Evolutionary conservation across 2,329 filamentous ascomycete genomes (phyloP).

Genomic region (Fusarium sp.): DNA sequence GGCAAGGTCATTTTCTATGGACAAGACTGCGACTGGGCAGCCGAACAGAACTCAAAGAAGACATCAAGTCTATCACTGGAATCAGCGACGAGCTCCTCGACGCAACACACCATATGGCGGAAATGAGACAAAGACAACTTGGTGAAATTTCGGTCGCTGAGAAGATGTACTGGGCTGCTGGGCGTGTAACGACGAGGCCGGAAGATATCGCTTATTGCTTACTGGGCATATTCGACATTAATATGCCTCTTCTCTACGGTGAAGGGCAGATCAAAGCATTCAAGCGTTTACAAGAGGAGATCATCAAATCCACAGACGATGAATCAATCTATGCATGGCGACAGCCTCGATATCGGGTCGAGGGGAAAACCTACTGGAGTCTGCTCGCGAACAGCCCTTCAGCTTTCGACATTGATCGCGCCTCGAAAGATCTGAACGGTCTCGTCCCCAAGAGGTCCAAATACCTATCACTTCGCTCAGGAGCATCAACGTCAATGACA

Average conservation of each 20-base stretch:
- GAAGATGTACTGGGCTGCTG: constrained; percentile 48
- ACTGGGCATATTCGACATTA: constrained; percentile 48
- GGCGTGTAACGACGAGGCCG: constrained; percentile 43
- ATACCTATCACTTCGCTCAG: constrained; percentile 41
- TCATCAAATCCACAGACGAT: constrained; percentile 45
- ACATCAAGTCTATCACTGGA: constrained; percentile 32
- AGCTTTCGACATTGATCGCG: constrained; percentile 39
- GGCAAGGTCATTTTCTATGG: constrained; percentile 41
- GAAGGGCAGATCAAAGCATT: constrained; percentile 46
- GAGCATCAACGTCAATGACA: constrained; percentile 32
- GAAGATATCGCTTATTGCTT: constrained; percentile 50
- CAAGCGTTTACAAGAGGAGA: constrained; percentile 45
- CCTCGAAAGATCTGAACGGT: constrained; percentile 30
- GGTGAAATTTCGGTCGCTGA: constrained; percentile 39
- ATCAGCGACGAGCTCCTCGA: constrained; percentile 35
- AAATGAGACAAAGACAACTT: constrained; percentile 6
- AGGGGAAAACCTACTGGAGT: constrained; percentile 40
- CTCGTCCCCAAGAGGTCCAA: constrained; percentile 34
- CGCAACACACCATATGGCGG: constrained; percentile 13
- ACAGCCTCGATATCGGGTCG: constrained; percentile 18
- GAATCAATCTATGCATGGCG: constrained; percentile 47
- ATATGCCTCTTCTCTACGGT: constrained; percentile 50
- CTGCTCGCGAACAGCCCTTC: constrained; percentile 43
- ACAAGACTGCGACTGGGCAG: constrained; percentile 30
- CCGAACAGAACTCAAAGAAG: constrained; percentile 30